These are phyloP conservation scores for Mycosphaerella sp. DNA, from an alignment of 2,329 filamentous ascomycete species.

Conservation along the genomic window DNA sequence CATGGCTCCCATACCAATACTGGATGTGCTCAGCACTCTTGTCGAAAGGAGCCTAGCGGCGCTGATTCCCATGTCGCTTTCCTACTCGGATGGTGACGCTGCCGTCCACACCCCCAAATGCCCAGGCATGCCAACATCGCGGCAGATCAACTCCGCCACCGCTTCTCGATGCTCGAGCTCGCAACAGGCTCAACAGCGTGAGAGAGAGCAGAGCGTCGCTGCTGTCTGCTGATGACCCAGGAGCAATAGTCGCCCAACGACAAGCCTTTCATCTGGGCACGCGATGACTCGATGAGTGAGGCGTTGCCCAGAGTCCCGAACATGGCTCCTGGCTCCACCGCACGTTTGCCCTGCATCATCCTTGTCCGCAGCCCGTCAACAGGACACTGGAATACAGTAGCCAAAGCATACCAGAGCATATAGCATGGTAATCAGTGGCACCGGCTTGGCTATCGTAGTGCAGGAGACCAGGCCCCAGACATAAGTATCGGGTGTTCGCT, in stretches of 20 bases:
- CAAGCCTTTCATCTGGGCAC: background rate
- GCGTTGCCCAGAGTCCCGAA: constrained; percentile 8
- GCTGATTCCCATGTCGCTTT: too few species aligned
- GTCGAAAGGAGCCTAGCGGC: too few species aligned
- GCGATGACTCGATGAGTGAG: background rate
- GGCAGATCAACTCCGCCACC: background rate
- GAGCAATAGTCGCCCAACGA: too few species aligned
- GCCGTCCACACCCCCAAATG: background rate
- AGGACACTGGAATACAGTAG: too few species aligned
- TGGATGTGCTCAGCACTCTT: too few species aligned
- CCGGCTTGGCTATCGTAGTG: background rate
- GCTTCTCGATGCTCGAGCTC: background rate
- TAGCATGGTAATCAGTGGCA: background rate
- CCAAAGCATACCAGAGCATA: too few species aligned
- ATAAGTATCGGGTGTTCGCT: constrained; percentile 12
- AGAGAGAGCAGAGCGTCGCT: too few species aligned
- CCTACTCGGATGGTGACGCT: background rate
- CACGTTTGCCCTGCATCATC: too few species aligned
- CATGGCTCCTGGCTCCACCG: too few species aligned
- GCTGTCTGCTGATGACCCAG: too few species aligned
- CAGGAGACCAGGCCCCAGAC: constrained; percentile 4
- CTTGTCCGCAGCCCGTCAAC: constrained; percentile 1
- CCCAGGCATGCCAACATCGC: constrained; percentile 16
- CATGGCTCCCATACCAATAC: too few species aligned
- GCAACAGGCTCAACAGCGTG: too few species aligned